Base-by-base conservation (phyloP, 768 basidiomycete genomes). In the Termitomyces sp. region DNA sequence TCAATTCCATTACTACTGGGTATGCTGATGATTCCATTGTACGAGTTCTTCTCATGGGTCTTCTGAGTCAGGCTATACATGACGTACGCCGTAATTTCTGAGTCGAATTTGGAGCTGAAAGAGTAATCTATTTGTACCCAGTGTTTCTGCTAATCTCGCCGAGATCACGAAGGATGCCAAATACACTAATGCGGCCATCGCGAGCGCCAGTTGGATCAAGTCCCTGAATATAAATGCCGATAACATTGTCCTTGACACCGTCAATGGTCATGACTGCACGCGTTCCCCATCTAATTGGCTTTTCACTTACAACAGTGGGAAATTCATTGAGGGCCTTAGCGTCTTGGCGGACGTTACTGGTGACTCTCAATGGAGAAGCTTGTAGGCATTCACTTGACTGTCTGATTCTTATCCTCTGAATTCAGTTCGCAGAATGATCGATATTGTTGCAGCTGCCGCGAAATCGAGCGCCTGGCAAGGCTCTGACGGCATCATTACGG, bases 271-370 rank as follows among this genome's bases (percentile, higher is more conserved):
- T 27, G 75, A 83, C 55, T 84, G 82, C 66, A 71, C 76, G 2
- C 69, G 78, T 33, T 79, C 80, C 0, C 74, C 80, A 2, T 63
- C 75, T 3, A 71, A 58, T 4, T 82, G 79, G 76, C 47, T 82
- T 5, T 83, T 82, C 67, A 82, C 82, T 0, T 83, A 83, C 60
- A 84, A 83, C 57, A 77, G 71, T 30, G 82, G 83, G 30, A 84
- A 84, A 57, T 79, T 73, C 50, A 72, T 83, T 24, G 82, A 84
- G 62, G 82, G 81, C 2, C 67, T 82, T 52, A 77, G 74, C 47
- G 73, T 83, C 6, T 66, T 83, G 32, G 67, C 69, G 0, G 71
- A 71, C 50, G 71, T 82, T 32, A 80, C 78, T 10, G 72, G 73
- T 5, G 74, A 81, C 58, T 46, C 60, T 26, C 66, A 71, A 36